phyloP scores from a whole-genome alignment of 352 stramenopile genomes.

The Globisporangium spiculum region DNA sequence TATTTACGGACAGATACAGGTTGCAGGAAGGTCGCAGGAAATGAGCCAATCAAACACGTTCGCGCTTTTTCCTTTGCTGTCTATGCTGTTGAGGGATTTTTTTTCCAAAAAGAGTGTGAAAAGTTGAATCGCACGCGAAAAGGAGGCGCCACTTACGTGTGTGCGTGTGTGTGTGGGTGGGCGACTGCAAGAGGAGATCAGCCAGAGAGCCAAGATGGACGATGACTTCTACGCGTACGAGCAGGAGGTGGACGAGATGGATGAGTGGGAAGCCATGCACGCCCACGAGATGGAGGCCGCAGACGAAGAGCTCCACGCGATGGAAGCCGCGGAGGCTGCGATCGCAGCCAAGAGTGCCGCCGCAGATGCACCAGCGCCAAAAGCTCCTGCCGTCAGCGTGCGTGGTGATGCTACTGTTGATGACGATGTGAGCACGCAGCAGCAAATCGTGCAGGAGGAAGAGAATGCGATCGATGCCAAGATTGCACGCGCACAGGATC shows the following conservation, averaged over 20 bases:
- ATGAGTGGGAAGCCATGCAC: slow-evolving; percentile 87
- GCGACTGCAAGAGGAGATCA: background rate
- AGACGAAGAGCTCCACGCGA: slow-evolving; percentile 56
- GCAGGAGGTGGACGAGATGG: slow-evolving; percentile 67
- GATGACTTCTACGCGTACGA: slow-evolving; percentile 76
- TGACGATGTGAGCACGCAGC: background rate
- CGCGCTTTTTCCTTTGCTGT: slow-evolving; percentile 21
- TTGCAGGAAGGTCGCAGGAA: background rate
- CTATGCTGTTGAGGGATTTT: background rate
- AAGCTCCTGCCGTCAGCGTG: background rate
- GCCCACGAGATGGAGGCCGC: slow-evolving; percentile 76
- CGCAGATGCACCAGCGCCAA: slow-evolving; percentile 4
- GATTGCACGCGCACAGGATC: slow-evolving; percentile 38
- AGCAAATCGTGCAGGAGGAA: slow-evolving; percentile 1
- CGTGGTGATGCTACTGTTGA: background rate
- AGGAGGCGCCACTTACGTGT: background rate
- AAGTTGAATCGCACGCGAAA: background rate
- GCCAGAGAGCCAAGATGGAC: slow-evolving; percentile 41
- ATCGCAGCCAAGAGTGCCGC: slow-evolving; percentile 9
- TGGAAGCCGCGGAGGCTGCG: slow-evolving; percentile 47
- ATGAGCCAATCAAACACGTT: slow-evolving; percentile 29
- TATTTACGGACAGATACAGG: no score
- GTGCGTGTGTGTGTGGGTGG: background rate
- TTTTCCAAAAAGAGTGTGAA: background rate
- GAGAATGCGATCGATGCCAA: slow-evolving; percentile 22